These are phyloP conservation scores for Alternaria conjuncta DNA, from an alignment of 2,329 filamentous ascomycete species.

Conservation along the genomic window DNA sequence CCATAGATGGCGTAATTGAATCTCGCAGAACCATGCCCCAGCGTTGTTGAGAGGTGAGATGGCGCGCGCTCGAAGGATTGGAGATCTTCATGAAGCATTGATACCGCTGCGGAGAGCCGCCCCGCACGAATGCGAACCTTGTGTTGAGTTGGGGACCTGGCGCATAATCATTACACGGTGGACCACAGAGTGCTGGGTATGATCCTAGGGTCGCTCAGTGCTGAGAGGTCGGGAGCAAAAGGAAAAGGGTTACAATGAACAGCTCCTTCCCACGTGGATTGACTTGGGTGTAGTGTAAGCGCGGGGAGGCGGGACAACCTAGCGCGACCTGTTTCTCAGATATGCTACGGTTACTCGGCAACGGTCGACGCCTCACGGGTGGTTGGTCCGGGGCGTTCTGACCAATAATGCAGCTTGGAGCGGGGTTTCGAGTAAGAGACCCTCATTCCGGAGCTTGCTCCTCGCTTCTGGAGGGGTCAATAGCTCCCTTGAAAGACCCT, in stretches of 20 bases:
- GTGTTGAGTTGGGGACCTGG: background rate
- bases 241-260: background rate
- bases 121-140: background rate
- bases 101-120: slow-evolving; percentile 4
- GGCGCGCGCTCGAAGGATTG: background rate
- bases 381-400: background rate
- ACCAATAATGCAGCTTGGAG: background rate
- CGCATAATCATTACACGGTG: background rate
- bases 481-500: background rate
- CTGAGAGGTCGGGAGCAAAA: background rate
- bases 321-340: background rate
- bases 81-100: background rate
- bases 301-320: slow-evolving; percentile 12
- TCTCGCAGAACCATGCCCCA: background rate
- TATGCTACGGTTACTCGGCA: background rate
- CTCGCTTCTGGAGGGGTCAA: background rate
- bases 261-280: slow-evolving; percentile 10
- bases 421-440: background rate
- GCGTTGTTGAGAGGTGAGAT: background rate
- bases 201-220: background rate
- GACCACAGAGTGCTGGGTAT: background rate
- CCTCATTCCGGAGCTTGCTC: slow-evolving; percentile 1
- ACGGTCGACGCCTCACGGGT: slow-evolving; percentile 6
- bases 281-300: slow-evolving; percentile 5
- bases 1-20: background rate